A percentile compares a stretch with the other conserved stretches of the same genome.
phyloP scores from a whole-genome alignment of 805 yeast species.

The Wickerhamiella musiphila region DNA sequence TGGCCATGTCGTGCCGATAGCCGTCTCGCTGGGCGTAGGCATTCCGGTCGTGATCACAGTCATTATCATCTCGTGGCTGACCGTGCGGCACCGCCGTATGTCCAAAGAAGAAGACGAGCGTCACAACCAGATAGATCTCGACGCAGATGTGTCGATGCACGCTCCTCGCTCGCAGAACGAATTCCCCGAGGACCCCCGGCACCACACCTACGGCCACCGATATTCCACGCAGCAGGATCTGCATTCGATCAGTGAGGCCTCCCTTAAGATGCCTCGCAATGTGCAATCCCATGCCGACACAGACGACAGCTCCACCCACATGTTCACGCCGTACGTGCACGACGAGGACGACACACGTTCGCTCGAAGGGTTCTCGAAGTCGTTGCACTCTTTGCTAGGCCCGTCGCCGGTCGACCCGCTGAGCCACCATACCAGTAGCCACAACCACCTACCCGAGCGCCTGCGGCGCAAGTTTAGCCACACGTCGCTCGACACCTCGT shows the following conservation, averaged over 20 bases:
- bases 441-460: no score
- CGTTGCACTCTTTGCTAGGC: slow-evolving; percentile 1
- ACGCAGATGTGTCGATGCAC: slow-evolving; percentile 18
- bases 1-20: slow-evolving; percentile 4
- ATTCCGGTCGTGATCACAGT: slow-evolving; percentile 23
- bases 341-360: neutral
- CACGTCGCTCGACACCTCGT: no score
- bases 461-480: no score
- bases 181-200: no score
- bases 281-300: neutral
- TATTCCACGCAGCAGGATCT: neutral
- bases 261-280: neutral
- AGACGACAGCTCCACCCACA: slow-evolving; percentile 1
- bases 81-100: slow-evolving; percentile 19
- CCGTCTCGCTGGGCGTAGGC: slow-evolving; percentile 25
- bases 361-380: slow-evolving; percentile 1
- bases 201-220: no score
- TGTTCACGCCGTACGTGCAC: slow-evolving; percentile 1
- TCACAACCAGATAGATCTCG: slow-evolving; percentile 22
- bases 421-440: no score
- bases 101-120: slow-evolving; percentile 22
- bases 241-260: neutral
- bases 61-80: slow-evolving; percentile 18
- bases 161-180: neutral
- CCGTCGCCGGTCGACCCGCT: slow-evolving; percentile 1